Percentiles rank a stretch among this genome's conserved stretches.
These are phyloP conservation scores for Populus tremula DNA, from an alignment of 345 rosid genomes.

Conservation along the genomic window DNA sequence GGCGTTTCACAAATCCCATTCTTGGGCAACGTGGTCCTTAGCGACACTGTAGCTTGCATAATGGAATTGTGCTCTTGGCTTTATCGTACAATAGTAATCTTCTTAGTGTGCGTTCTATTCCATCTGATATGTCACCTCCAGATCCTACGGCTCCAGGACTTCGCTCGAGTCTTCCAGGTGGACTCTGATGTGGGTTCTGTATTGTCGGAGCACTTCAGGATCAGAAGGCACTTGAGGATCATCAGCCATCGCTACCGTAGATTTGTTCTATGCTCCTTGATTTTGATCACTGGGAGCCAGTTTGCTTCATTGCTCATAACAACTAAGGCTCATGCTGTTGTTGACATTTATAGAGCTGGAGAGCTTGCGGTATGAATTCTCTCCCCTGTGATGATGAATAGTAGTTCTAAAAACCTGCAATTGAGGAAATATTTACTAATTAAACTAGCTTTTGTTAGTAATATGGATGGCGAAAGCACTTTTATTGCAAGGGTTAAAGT, in stretches of 20 bases:
- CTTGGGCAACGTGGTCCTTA: slow-evolving; percentile 66
- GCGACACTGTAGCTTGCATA: slow-evolving; percentile 71
- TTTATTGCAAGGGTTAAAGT: no score
- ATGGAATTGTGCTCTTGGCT: slow-evolving; percentile 92
- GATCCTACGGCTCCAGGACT: slow-evolving; percentile 86
- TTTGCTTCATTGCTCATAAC: slow-evolving; percentile 79
- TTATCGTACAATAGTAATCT: slow-evolving; percentile 74
- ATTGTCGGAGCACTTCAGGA: slow-evolving; percentile 79
- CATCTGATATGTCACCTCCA: slow-evolving; percentile 87
- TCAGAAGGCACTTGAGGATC: slow-evolving; percentile 77
- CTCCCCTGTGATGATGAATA: neutral
- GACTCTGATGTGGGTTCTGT: slow-evolving; percentile 76
- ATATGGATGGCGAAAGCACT: no score
- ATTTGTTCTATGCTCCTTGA: slow-evolving; percentile 58
- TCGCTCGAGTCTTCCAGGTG: slow-evolving; percentile 59
- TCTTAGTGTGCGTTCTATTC: slow-evolving; percentile 82
- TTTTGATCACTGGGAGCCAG: slow-evolving; percentile 80
- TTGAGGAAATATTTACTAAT: no score
- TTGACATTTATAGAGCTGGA: slow-evolving; percentile 67
- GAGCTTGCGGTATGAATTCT: slow-evolving; percentile 70
- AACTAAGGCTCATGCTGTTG: slow-evolving; percentile 49
- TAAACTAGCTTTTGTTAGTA: no score
- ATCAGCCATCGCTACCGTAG: slow-evolving; percentile 78
- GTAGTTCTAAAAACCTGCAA: no score
- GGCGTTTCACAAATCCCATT: slow-evolving; percentile 91